phyloP scores from a whole-genome alignment of 768 basidiomycete genomes.

The Hypsizygus marmoreus region DNA sequence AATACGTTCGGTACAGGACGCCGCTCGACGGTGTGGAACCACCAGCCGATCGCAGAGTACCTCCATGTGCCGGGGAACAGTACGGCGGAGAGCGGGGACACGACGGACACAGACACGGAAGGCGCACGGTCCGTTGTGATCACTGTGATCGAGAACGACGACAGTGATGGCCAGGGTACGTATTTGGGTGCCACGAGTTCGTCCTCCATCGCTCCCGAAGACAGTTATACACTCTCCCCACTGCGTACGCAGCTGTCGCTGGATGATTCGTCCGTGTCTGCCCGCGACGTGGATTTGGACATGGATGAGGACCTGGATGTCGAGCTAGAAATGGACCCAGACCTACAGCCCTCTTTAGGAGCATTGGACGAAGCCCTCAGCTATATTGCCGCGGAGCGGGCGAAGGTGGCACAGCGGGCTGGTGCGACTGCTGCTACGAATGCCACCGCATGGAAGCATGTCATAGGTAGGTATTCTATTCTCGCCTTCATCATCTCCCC shows the following conservation, averaged over 20 bases:
- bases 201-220: not conserved
- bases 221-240: slow-evolving; percentile 12
- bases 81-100: not conserved
- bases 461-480: slow-evolving; percentile 34
- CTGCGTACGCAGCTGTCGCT: slow-evolving; percentile 16
- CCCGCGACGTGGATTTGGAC: slow-evolving; percentile 3
- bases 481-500: not conserved
- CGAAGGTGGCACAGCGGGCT: slow-evolving; percentile 52
- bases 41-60: slow-evolving; percentile 59
- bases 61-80: slow-evolving; percentile 31
- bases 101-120: slow-evolving; percentile 15
- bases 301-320: slow-evolving; percentile 3
- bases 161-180: slow-evolving; percentile 1
- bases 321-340: slow-evolving; percentile 43
- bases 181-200: not conserved
- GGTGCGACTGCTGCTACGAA: slow-evolving; percentile 26
- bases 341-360: slow-evolving; percentile 76
- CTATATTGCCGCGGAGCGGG: slow-evolving; percentile 75
- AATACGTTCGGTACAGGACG: slow-evolving; percentile 19
- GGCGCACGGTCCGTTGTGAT: slow-evolving; percentile 42
- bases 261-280: not conserved
- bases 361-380: slow-evolving; percentile 71
- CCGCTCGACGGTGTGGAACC: slow-evolving; percentile 68
- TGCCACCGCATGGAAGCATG: slow-evolving; percentile 37
- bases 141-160: slow-evolving; percentile 19